Evolutionary conservation across 495 filamentous ascomycete species (phyloP), one percentile per base, ranked within the genome.

Genomic region (Chlorociboria aeruginascens): DNA sequence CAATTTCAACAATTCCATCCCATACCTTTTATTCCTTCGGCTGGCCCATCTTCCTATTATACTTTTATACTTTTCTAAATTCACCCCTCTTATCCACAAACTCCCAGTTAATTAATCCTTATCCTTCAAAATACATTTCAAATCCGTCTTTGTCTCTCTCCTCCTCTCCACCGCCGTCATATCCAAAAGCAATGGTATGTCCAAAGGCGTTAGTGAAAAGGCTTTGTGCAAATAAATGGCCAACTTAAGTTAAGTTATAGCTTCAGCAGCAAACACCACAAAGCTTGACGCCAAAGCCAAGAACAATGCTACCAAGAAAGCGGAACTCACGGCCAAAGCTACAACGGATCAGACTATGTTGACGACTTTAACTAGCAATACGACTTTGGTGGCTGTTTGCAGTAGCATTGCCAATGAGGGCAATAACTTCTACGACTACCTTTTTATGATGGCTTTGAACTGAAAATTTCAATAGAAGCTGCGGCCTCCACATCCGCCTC

Each of bases 101-200:
- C 1, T 25, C 4, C 7, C 33, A 35, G 33, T 11, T 13, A 35
- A 32, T 30, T 10, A 38, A 43, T 29, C 20, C 16, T 29, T 28
- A 42, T 32, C 34, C 31, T 33, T 34, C 49, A 56, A 49, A 11
- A 49, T 56, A 46, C 51, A 46, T 31, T 42, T 54, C 42, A 28
- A 29, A 17, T 40, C 14, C 40, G 3, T 54, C 31, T 49, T 49
- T 36, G 8, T 54, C 29, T 1, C 46, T n/a, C 36, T 54, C 29
- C 40, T 49, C 25, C 41, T 54, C 37, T 25, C 43, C 36, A 47
- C 51, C 25, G 46, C 45, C 7, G 51, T 49, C 20, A 35, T 35
- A 2, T 46, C 46, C 16, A 54, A 54, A 25, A 32, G 39, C 38
- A 54, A 41, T 6, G 20, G 2, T 4, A 25, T n/a, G n/a, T 46